Evolutionary conservation across 1,284 basidiomycete species (phyloP), one percentile per base, ranked within the genome.

Genomic region (Amylostereum chailletii): DNA sequence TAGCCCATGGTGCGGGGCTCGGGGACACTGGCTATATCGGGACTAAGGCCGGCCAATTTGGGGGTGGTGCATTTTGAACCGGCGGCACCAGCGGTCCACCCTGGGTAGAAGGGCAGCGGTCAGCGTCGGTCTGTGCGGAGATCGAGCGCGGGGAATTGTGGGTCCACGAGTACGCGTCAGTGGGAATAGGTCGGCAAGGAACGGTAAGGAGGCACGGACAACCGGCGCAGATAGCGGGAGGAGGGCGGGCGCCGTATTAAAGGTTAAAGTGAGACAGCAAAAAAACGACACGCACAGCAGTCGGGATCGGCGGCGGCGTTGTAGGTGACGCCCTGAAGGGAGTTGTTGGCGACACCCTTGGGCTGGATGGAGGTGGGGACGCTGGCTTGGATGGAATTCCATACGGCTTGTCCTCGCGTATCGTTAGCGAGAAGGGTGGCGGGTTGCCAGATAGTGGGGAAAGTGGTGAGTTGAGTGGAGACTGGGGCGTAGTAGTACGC

Each of bases 1-100:
- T 75, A 78, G 46, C 71, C 83, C 52, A 85, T 76, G 26, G 81
- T 82, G 53, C 70, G 66, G 57, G 83, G 81, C 72, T 87, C 81
- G 5, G 86, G 83, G 56, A 83, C 79, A 26, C 61, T 65, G 32
- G 72, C 67, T 46, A 87, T 72, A 63, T 90, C 88, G 0, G 72
- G 47, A 0, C 66, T 62, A 2, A 79, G 46, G 1, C 68, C 66
- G 0, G 63, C 0, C 1, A 60, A 42, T 52, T 77, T 84, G 8
- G 77, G 73, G 11, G 71, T 77, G 0, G 72, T 77, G 65, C 85
- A 90, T 44, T 77, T 71, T 26, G 62, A 62, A 52, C 42, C 42
- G 6, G 42, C 42, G 10, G 19, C 11, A n/a, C 42, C 42, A 43
- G 62, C 73, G 0, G 81, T 78, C 79, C 79, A 82, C 79, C 79